These are phyloP conservation scores for Phytopythium mirpurense DNA, from an alignment of 352 stramenopile species.

Conservation along the genomic window DNA sequence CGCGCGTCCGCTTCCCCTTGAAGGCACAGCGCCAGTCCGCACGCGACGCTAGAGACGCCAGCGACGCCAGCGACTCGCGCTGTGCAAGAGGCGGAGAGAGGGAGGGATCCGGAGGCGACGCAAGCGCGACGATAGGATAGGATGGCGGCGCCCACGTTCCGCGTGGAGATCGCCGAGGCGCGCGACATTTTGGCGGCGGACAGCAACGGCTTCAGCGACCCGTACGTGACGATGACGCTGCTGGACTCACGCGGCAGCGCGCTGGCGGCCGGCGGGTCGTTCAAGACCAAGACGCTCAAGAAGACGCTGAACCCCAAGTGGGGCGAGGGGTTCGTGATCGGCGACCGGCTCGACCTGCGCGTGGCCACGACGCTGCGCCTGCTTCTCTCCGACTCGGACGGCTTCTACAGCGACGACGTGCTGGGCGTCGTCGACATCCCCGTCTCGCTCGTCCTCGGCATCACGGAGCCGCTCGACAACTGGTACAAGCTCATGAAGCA, in stretches of 20 bases:
- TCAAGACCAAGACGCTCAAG: constrained; percentile 65
- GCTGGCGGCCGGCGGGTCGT: constrained; percentile 38
- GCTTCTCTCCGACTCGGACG: constrained; percentile 46
- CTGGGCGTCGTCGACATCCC: constrained; percentile 72
- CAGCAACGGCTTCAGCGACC: constrained; percentile 61
- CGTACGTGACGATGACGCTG: constrained; percentile 66
- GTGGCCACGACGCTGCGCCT: constrained; percentile 57
- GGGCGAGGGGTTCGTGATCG: constrained; percentile 58
- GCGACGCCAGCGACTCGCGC: neutral
- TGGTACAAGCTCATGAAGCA: constrained; percentile 65
- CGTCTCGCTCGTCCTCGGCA: constrained; percentile 39
- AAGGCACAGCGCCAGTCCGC: too few species aligned
- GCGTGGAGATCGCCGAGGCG: constrained; percentile 55
- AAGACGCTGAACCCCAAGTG: constrained; percentile 61
- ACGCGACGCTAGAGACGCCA: too few species aligned
- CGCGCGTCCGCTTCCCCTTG: neutral
- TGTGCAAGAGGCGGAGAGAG: neutral
- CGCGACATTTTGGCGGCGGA: constrained; percentile 61
- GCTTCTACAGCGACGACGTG: constrained; percentile 55
- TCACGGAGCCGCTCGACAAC: constrained; percentile 42
- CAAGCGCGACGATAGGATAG: neutral
- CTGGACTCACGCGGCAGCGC: constrained; percentile 47
- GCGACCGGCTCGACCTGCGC: constrained; percentile 58
- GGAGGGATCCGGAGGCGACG: neutral
- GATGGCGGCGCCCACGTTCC: constrained; percentile 12